These are phyloP conservation scores for Anacardium occidentale DNA, from an alignment of 345 rosid genomes.

Conservation along the genomic window DNA sequence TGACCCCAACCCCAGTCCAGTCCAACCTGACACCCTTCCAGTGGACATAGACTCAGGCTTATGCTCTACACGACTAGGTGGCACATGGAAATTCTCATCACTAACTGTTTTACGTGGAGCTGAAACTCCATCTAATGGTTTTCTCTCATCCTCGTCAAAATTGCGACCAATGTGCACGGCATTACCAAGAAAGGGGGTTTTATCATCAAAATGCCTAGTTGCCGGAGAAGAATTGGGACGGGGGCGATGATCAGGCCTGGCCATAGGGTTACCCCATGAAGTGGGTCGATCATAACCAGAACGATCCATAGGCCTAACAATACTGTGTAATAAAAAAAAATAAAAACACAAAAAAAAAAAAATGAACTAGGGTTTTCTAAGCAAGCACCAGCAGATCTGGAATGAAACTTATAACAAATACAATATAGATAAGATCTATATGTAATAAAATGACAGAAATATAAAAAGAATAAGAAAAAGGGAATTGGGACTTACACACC, in stretches of 20 bases:
- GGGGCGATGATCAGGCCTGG: slow-evolving; percentile 54
- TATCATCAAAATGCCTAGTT: slow-evolving; percentile 66
- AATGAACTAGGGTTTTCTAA: slow-evolving; percentile 18
- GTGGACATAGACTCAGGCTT: slow-evolving; percentile 41
- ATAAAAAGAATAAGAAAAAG: not conserved
- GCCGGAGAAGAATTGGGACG: slow-evolving; percentile 65
- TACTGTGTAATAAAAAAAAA: slow-evolving; percentile 31
- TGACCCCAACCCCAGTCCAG: slow-evolving; percentile 20
- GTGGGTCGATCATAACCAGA: slow-evolving; percentile 51
- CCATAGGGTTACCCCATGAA: slow-evolving; percentile 58
- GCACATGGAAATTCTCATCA: slow-evolving; percentile 52
- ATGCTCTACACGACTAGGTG: slow-evolving; percentile 38
- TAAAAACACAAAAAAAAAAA: not conserved
- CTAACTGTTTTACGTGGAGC: slow-evolving; percentile 55
- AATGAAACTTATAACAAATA: not conserved
- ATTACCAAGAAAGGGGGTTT: slow-evolving; percentile 58
- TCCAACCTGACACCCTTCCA: slow-evolving; percentile 36
- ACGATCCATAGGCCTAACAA: slow-evolving; percentile 53
- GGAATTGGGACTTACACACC: slow-evolving; percentile 61
- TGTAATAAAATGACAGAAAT: slow-evolving; percentile 3
- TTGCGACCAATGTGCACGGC: slow-evolving; percentile 58
- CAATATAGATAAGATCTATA: slow-evolving; percentile 27
- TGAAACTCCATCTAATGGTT: slow-evolving; percentile 66
- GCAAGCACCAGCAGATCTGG: slow-evolving; percentile 23
- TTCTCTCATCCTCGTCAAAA: slow-evolving; percentile 83